Percentiles rank a stretch among this genome's conserved stretches.
phyloP scores from a whole-genome alignment of 1,139 yeast species.

The Protomyces inouyei region DNA sequence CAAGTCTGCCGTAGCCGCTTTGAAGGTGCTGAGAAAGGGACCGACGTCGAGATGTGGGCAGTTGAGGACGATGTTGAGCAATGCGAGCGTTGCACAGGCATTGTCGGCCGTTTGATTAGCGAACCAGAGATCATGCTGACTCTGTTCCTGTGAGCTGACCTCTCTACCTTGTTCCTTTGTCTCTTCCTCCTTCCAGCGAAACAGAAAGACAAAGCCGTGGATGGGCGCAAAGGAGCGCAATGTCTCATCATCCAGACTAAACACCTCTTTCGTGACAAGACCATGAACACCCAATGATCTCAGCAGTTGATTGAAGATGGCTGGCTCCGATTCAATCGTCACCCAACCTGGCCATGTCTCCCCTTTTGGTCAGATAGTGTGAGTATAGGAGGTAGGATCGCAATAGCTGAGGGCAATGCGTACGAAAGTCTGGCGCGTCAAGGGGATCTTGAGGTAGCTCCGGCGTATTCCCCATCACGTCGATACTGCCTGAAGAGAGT shows the following conservation, averaged over 20 bases:
- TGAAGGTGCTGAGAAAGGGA: conserved; percentile 48
- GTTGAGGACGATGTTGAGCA: conserved; percentile 53
- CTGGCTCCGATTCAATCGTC: conserved; percentile 19
- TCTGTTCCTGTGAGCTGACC: conserved; percentile 21
- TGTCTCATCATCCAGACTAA: conserved; percentile 51
- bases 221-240: conserved; percentile 45
- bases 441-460: neutral
- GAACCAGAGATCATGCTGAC: conserved; percentile 48
- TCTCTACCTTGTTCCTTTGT: conserved; percentile 47
- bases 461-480: too few relatives aligned
- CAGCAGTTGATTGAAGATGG: conserved; percentile 60
- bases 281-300: conserved; percentile 53
- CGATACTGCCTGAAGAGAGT: too few relatives aligned
- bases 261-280: conserved; percentile 61
- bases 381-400: neutral
- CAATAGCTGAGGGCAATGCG: too few relatives aligned
- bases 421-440: neutral
- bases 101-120: conserved; percentile 58
- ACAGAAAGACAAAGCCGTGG: conserved; percentile 61
- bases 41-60: conserved; percentile 50
- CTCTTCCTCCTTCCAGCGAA: conserved; percentile 49
- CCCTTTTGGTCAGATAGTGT: neutral
- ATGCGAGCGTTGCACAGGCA: conserved; percentile 77
- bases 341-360: conserved; percentile 19
- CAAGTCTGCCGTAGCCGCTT: conserved; percentile 44